phyloP scores from a whole-genome alignment of 208 protist species.

The Trichomonas vaginalis region DNA sequence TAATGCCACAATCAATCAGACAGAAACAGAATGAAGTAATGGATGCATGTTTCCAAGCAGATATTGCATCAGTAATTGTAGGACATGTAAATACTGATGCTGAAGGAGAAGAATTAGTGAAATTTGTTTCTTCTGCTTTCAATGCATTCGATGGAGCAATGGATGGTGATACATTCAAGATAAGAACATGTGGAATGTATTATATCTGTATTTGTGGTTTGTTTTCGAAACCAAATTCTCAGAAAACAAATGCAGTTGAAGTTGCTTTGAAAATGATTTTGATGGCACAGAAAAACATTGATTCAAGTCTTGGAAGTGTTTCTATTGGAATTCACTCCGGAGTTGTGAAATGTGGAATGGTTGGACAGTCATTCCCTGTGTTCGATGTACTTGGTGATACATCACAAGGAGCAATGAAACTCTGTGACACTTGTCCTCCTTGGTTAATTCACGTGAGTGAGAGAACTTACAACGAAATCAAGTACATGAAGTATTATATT shows the following conservation, averaged over 20 bases:
- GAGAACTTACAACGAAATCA: too few relatives aligned
- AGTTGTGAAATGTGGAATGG: neutral
- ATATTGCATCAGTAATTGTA: neutral
- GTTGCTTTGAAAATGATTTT: neutral
- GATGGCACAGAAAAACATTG: neutral
- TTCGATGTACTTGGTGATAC: neutral
- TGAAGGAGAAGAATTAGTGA: neutral
- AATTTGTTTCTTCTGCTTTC: neutral
- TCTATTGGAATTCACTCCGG: neutral
- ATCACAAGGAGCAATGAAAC: too few relatives aligned
- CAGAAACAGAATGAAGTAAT: neutral
- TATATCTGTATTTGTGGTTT: neutral
- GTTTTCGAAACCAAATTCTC: neutral
- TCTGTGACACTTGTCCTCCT: too few relatives aligned
- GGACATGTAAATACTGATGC: neutral
- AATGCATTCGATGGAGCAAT: neutral
- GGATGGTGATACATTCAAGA: neutral
- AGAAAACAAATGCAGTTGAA: neutral
- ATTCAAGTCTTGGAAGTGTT: neutral
- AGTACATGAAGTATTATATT: too few relatives aligned
- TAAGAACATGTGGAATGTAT: neutral
- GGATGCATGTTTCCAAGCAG: neutral
- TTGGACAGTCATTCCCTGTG: neutral
- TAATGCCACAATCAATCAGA: neutral
- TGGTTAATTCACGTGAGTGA: too few relatives aligned